Evolutionary conservation across 176 grass and related monocot genomes (phyloP), one percentile per base, ranked within the genome.

Genomic region (Carex pumila): DNA sequence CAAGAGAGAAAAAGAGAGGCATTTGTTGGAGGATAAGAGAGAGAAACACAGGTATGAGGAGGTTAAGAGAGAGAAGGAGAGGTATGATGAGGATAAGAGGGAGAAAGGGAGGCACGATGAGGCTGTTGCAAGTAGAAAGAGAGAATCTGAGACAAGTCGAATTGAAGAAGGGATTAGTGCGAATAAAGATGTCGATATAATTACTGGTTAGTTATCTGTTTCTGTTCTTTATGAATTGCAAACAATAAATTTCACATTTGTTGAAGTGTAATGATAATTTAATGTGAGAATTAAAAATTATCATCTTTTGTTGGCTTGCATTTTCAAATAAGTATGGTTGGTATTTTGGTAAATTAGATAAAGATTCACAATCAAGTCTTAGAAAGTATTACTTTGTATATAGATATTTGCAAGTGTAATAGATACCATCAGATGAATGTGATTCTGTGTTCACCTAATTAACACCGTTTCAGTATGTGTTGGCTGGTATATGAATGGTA

Each of bases 61-160:
- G 73, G 89, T 94, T 37, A 92, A 85, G 87, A 92, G 91, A 22
- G 85, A 92, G 67, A 86, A 92, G 75, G 95, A 92, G 36, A 94
- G 68, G 77, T 94, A 91, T 84, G 95, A 94, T 30, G 89, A 90
- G 88, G 89, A 73, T 7, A 25, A 77, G 55, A 78, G 73, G 6
- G 73, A 78, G 50, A 78, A 34, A 78, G 52, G 13, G 47, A 78
- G 52, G 29, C 52, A 57, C 1, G 73, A 78, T 31, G 73, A 78
- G 31, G 25, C 12, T 54, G 52, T 55, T 56, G 49, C 50, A 19
- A 88, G 85, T 82, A 94, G 91, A 50, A 99, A 99, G 87, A 88
- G 74, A 93, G 84, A 80, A 73, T 81, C 91, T 0, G 91, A 92
- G 73, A 83, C 65, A 54, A 85, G 50, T 49, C 87, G 82, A 54